Percentiles rank a stretch among this genome's conserved stretches.
These are phyloP conservation scores for Coemansia sp. DNA, from an alignment of 192 early-diverging fungal genomes.

Conservation along the genomic window DNA sequence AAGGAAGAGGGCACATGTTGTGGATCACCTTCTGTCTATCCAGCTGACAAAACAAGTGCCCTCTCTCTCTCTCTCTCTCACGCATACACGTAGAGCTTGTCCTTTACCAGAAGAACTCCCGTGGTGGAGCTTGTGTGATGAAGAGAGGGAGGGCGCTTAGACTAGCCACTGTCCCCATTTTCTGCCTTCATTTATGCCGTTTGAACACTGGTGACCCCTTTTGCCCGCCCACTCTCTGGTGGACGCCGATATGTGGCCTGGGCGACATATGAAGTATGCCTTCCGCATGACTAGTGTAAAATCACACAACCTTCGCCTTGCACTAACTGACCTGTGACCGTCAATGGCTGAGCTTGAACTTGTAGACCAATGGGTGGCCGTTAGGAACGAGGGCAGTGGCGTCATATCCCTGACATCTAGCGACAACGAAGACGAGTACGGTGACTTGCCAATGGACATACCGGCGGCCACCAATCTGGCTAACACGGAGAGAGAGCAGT, in stretches of 20 bases:
- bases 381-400: conserved; percentile 49
- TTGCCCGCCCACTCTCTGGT: not conserved
- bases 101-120: not conserved
- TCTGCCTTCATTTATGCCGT: conserved; percentile 5
- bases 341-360: not conserved
- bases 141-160: not conserved
- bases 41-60: conserved; percentile 5
- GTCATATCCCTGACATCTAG: conserved; percentile 55
- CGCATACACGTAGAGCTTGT: not conserved
- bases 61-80: not conserved
- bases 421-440: conserved; percentile 45
- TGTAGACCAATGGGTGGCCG: conserved; percentile 57
- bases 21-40: conserved; percentile 11
- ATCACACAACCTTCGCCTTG: not conserved
- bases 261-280: not conserved
- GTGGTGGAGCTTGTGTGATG: not conserved
- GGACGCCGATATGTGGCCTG: not conserved
- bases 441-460: conserved; percentile 14
- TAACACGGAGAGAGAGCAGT: not conserved
- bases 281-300: not conserved
- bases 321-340: not conserved
- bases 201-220: not conserved
- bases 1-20: conserved; percentile 1
- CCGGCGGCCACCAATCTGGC: not conserved
- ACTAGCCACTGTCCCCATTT: conserved; percentile 7